Evolutionary conservation across 1,139 yeast species (phyloP).

Genomic region (Hansenula sp.): DNA sequence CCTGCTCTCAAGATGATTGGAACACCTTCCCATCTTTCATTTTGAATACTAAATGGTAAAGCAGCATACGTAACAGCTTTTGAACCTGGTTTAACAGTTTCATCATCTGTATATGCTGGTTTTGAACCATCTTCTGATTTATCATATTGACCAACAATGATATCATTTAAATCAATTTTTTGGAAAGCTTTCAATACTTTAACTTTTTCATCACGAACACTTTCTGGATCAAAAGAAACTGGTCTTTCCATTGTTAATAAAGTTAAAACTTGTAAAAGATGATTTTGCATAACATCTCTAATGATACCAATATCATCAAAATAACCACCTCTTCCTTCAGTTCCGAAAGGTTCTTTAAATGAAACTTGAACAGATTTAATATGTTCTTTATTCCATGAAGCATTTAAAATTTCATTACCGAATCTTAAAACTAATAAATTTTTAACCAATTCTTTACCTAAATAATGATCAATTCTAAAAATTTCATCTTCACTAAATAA

Average conservation of each 20-base stretch:
- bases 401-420: constrained; percentile 79
- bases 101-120: constrained; percentile 91
- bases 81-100: constrained; percentile 77
- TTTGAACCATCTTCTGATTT: constrained; percentile 81
- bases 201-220: constrained; percentile 94
- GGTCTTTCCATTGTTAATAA: constrained; percentile 96
- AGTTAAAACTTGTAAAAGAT: constrained; percentile 86
- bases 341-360: constrained; percentile 95
- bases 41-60: constrained; percentile 66
- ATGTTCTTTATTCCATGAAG: constrained; percentile 82
- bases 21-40: constrained; percentile 98
- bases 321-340: constrained; percentile 98
- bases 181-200: constrained; percentile 81
- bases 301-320: constrained; percentile 93
- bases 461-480: constrained; percentile 93
- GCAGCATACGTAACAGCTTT: constrained; percentile 94
- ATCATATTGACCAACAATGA: constrained; percentile 83
- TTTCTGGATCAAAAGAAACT: constrained; percentile 81
- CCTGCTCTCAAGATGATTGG: constrained; percentile 97
- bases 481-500: constrained; percentile 87
- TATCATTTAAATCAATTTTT: constrained; percentile 59
- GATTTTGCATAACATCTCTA: constrained; percentile 98
- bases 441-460: constrained; percentile 98
- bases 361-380: constrained; percentile 80
- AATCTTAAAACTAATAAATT: constrained; percentile 84